These are phyloP conservation scores for Aspergillus calidoustus DNA, from an alignment of 2,329 filamentous ascomycete genomes.

Conservation along the genomic window DNA sequence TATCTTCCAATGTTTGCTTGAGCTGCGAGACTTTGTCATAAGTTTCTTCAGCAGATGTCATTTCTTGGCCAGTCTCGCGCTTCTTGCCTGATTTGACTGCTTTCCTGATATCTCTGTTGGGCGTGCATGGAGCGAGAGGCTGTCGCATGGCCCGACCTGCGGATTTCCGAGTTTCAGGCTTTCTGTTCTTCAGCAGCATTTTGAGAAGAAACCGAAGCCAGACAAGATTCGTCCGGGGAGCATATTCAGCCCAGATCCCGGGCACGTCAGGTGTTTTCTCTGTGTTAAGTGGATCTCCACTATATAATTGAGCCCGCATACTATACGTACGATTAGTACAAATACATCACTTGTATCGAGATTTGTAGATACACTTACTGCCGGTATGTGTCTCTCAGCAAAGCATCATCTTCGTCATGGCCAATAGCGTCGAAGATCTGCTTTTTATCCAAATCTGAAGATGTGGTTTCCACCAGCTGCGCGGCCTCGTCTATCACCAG, in stretches of 20 bases:
- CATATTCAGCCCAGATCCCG: constrained; percentile 59
- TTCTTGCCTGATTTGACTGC: constrained; percentile 15
- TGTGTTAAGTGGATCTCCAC: constrained; percentile 48
- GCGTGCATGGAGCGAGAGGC: constrained; percentile 39
- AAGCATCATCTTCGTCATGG: constrained; percentile 45
- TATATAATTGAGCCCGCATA: constrained; percentile 49
- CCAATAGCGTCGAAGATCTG: constrained; percentile 49
- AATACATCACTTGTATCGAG: constrained; percentile 2
- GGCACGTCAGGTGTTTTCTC: constrained; percentile 39
- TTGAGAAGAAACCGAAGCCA: constrained; percentile 67
- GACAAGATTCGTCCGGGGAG: constrained; percentile 65
- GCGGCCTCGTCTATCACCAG: constrained; percentile 39
- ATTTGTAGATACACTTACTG: constrained; percentile 34
- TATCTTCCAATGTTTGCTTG: constrained; percentile 36
- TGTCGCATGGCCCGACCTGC: constrained; percentile 24
- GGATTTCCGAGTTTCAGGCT: constrained; percentile 22
- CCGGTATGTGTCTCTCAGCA: constrained; percentile 48
- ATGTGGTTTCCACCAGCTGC: constrained; percentile 39
- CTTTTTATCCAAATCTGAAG: constrained; percentile 49
- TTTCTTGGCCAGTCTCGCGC: not conserved
- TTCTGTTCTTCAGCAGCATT: constrained; percentile 54
- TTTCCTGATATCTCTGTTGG: constrained; percentile 33
- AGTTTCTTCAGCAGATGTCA: constrained; percentile 9
- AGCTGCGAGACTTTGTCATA: constrained; percentile 28
- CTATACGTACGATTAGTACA: constrained; percentile 24